Conservation (phyloP, 106 monocot genomes). For the Agapanthus africanus region DNA sequence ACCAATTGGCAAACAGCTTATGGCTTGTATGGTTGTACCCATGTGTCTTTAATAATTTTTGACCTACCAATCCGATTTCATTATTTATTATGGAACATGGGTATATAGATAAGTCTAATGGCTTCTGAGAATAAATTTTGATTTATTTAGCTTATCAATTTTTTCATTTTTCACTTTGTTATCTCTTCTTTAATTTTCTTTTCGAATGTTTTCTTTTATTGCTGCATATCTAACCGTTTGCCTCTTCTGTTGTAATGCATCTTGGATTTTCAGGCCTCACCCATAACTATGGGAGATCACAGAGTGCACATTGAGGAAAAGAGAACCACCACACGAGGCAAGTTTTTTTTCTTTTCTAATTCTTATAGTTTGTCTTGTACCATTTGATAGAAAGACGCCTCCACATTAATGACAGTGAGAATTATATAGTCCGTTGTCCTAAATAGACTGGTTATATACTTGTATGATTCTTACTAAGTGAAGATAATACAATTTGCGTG, state of each 20-base stretch:
- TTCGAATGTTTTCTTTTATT: not conserved
- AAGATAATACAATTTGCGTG: no score
- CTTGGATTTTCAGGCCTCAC: conserved; percentile 32
- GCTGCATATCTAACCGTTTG: not conserved
- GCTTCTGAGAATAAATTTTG: no score
- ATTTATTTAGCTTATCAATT: no score
- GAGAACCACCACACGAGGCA: conserved; percentile 43
- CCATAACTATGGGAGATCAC: conserved; percentile 21
- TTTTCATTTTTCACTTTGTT: not conserved
- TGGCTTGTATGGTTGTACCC: no score
- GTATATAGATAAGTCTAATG: no score
- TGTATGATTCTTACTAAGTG: not conserved
- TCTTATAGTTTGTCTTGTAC: not conserved
- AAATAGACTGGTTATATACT: not conserved
- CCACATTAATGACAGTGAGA: not conserved
- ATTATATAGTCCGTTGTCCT: not conserved
- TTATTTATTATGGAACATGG: no score
- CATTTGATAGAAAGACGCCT: not conserved
- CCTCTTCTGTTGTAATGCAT: not conserved
- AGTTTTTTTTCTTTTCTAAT: conserved; percentile 13
- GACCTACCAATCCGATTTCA: no score
- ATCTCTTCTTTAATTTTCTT: not conserved
- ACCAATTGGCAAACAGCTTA: not conserved
- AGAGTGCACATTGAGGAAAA: conserved; percentile 45
- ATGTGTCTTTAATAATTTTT: no score